These are phyloP conservation scores for Penicillium riverlandense DNA, from an alignment of 495 filamentous ascomycete species.

Conservation along the genomic window DNA sequence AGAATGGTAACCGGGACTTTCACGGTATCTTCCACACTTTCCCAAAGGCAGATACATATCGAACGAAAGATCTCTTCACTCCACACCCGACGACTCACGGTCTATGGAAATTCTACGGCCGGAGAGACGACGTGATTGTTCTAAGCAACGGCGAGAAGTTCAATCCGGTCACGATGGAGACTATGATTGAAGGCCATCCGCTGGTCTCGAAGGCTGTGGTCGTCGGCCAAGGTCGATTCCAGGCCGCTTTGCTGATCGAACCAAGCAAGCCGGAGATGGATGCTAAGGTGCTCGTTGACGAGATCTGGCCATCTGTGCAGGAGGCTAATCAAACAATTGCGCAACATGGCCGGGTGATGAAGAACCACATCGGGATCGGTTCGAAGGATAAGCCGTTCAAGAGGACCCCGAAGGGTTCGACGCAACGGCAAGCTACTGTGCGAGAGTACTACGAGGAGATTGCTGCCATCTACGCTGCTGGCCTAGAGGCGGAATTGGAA, in stretches of 20 bases:
- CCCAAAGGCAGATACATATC: conserved; percentile 43
- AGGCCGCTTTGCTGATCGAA: conserved; percentile 32
- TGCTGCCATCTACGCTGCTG: conserved; percentile 16
- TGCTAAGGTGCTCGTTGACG: conserved; percentile 20
- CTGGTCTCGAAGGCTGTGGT: conserved; percentile 24
- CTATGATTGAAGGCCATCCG: conserved; percentile 17
- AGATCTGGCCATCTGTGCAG: conserved; percentile 39
- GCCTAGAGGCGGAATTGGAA: conserved; percentile 7
- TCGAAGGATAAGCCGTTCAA: conserved; percentile 45
- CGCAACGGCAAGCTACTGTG: conserved; percentile 18
- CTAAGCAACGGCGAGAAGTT: conserved; percentile 37
- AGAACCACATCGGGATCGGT: conserved; percentile 24
- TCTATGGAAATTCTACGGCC: conserved; percentile 26
- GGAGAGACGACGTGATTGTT: conserved; percentile 36
- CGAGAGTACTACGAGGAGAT: conserved; percentile 22
- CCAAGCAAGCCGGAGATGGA: conserved; percentile 12
- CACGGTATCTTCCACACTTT: conserved; percentile 52
- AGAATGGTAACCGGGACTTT: conserved; percentile 2
- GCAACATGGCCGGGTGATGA: conserved; percentile 17
- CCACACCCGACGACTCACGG: conserved; percentile 22
- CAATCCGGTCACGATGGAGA: conserved; percentile 33
- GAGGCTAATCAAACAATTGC: conserved; percentile 38
- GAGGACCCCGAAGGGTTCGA: conserved; percentile 45
- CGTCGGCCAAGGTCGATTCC: conserved; percentile 25
- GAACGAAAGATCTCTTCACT: conserved; percentile 51